phyloP scores from a whole-genome alignment of 768 basidiomycete species.

The Mycena latifolia region DNA sequence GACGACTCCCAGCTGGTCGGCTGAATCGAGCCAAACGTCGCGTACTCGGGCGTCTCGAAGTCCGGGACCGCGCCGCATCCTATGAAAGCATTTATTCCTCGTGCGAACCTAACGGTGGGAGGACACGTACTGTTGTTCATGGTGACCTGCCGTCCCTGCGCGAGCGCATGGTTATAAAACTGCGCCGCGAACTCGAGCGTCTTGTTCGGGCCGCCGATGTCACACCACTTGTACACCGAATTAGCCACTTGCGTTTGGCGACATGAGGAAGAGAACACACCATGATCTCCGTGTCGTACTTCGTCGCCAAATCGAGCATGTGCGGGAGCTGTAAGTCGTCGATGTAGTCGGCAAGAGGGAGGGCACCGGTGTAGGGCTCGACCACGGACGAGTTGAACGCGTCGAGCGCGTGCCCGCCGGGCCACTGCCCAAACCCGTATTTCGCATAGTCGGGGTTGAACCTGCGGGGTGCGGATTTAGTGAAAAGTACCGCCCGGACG shows the following conservation, averaged over 20 bases:
- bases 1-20: slow-evolving; percentile 67
- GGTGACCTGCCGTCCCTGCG: slow-evolving; percentile 59
- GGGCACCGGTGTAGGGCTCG: slow-evolving; percentile 66
- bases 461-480: no score
- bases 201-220: slow-evolving; percentile 65
- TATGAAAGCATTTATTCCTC: slow-evolving; percentile 29
- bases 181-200: slow-evolving; percentile 58
- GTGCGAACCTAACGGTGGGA: not conserved
- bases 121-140: slow-evolving; percentile 49
- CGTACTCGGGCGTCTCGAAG: slow-evolving; percentile 70
- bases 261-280: slow-evolving; percentile 36
- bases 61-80: slow-evolving; percentile 65
- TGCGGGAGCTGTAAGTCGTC: slow-evolving; percentile 64
- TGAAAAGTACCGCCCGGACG: not conserved
- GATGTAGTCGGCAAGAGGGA: slow-evolving; percentile 62
- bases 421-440: slow-evolving; percentile 64
- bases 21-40: slow-evolving; percentile 59
- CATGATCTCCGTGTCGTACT: slow-evolving; percentile 68
- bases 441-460: slow-evolving; percentile 65
- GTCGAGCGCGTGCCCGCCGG: slow-evolving; percentile 65
- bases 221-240: slow-evolving; percentile 60
- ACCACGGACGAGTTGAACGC: slow-evolving; percentile 59
- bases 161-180: slow-evolving; percentile 57
- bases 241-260: not conserved
- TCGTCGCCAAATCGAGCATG: slow-evolving; percentile 59